phyloP scores from a whole-genome alignment of 2,329 filamentous ascomycete genomes.

The Grosmannia huntii region DNA sequence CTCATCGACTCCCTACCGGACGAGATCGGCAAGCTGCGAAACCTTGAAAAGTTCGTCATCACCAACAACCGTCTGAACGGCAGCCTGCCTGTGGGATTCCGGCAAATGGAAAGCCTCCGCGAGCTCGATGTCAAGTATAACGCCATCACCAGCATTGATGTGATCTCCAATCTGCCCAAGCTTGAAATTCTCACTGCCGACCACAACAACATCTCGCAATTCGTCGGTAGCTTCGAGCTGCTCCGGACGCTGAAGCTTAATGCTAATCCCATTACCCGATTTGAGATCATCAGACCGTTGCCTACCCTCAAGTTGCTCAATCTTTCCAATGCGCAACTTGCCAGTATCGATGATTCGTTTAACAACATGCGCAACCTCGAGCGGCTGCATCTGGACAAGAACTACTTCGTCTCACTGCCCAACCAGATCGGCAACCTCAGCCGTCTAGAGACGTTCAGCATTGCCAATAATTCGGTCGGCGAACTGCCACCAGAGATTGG shows the following conservation, averaged over 20 bases:
- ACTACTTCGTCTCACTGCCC: conserved; percentile 87
- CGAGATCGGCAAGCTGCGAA: conserved; percentile 63
- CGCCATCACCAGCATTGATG: conserved; percentile 73
- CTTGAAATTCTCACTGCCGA: conserved; percentile 82
- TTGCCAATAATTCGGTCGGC: conserved; percentile 80
- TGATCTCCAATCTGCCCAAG: conserved; percentile 70
- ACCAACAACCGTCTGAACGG: conserved; percentile 86
- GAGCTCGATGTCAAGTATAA: conserved; percentile 96
- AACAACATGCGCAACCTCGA: conserved; percentile 77
- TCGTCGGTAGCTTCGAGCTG: conserved; percentile 76
- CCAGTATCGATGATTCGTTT: conserved; percentile 80
- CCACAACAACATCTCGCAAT: conserved; percentile 85
- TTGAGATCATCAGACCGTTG: conserved; percentile 65
- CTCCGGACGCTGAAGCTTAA: conserved; percentile 80
- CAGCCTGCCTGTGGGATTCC: conserved; percentile 60
- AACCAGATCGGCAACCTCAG: conserved; percentile 71
- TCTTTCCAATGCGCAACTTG: conserved; percentile 79
- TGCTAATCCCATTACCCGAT: conserved; percentile 89
- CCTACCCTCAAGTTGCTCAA: conserved; percentile 79
- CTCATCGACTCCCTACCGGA: conserved; percentile 66
- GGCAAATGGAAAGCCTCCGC: conserved; percentile 61
- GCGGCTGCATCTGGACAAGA: conserved; percentile 81
- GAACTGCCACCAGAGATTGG: conserved; percentile 80
- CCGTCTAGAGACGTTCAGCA: conserved; percentile 81
- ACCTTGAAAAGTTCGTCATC: conserved; percentile 80